Evolutionary conservation across 2,329 filamentous ascomycete species (phyloP).

Genomic region (Madurella mycetomatis): DNA sequence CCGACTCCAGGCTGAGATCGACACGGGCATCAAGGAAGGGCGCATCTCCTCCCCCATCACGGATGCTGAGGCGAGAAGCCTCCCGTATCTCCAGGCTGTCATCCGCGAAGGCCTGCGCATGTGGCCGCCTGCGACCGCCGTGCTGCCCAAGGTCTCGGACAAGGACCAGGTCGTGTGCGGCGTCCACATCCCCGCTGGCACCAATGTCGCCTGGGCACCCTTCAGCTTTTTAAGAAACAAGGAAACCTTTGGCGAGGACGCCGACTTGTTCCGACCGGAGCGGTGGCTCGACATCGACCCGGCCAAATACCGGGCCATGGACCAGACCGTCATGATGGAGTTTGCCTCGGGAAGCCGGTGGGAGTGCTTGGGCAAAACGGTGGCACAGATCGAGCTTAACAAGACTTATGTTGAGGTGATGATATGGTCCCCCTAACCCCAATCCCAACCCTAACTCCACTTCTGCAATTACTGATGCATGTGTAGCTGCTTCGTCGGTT

Average conservation of each 20-base stretch:
- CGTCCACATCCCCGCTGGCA: conserved; percentile 42
- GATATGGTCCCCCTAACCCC: conserved; percentile 26
- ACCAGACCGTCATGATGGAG: conserved; percentile 30
- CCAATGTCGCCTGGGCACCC: conserved; percentile 40
- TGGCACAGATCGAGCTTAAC: background rate
- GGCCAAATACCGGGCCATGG: conserved; percentile 32
- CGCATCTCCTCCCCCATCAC: background rate
- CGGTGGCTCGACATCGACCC: conserved; percentile 40
- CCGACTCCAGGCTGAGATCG: conserved; percentile 17
- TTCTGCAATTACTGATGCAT: no score
- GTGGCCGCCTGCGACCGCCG: conserved; percentile 19
- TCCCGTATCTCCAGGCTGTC: conserved; percentile 13
- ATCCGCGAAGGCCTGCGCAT: conserved; percentile 24
- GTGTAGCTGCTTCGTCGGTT: conserved; percentile 20
- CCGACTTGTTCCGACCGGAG: conserved; percentile 36
- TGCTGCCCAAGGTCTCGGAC: conserved; percentile 36
- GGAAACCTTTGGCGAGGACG: conserved; percentile 18
- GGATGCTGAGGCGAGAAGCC: background rate
- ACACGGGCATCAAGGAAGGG: background rate
- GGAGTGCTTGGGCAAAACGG: conserved; percentile 27
- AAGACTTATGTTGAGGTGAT: background rate
- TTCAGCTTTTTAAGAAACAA: conserved; percentile 38
- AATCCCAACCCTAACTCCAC: conserved; percentile 29
- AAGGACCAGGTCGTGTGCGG: conserved; percentile 31
- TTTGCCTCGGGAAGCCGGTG: conserved; percentile 36